Conservation (phyloP, 2,329 filamentous ascomycete genomes). For the Zymoseptoria ardabiliae region DNA sequence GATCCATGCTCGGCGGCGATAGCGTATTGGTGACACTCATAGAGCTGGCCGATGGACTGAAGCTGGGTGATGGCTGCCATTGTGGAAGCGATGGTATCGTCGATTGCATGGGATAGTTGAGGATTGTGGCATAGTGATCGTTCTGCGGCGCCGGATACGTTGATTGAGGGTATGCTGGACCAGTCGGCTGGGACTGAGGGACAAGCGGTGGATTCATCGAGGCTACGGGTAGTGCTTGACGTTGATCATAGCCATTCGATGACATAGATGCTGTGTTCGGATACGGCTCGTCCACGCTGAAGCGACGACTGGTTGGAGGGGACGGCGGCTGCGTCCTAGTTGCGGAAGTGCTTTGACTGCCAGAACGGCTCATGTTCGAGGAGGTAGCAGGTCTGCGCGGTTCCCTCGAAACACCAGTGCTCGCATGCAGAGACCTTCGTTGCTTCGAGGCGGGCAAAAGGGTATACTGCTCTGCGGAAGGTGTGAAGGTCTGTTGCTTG, state of each 20-base stretch:
- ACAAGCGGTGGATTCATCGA: slow-evolving; percentile 26
- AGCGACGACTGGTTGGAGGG: slow-evolving; percentile 13
- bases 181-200: slow-evolving; percentile 12
- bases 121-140: slow-evolving; percentile 16
- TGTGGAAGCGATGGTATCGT: slow-evolving; percentile 22
- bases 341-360: slow-evolving; percentile 6
- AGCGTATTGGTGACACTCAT: slow-evolving; percentile 16
- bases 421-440: slow-evolving; percentile 9
- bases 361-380: slow-evolving; percentile 10
- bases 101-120: slow-evolving; percentile 17
- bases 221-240: slow-evolving; percentile 10
- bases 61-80: slow-evolving; percentile 19
- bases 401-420: background rate
- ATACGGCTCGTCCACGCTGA: slow-evolving; percentile 18
- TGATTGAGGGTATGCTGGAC: slow-evolving; percentile 17
- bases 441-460: background rate
- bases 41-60: slow-evolving; percentile 1
- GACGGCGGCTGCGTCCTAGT: slow-evolving; percentile 8
- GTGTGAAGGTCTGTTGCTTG: slow-evolving; percentile 7
- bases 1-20: slow-evolving; percentile 17
- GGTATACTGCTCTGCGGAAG: slow-evolving; percentile 6
- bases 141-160: slow-evolving; percentile 18
- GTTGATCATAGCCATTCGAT: slow-evolving; percentile 7
- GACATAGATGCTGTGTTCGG: slow-evolving; percentile 9
- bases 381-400: slow-evolving; percentile 4